Evolutionary conservation across 2,329 filamentous ascomycete genomes (phyloP).

Genomic region (Claviceps monticola): DNA sequence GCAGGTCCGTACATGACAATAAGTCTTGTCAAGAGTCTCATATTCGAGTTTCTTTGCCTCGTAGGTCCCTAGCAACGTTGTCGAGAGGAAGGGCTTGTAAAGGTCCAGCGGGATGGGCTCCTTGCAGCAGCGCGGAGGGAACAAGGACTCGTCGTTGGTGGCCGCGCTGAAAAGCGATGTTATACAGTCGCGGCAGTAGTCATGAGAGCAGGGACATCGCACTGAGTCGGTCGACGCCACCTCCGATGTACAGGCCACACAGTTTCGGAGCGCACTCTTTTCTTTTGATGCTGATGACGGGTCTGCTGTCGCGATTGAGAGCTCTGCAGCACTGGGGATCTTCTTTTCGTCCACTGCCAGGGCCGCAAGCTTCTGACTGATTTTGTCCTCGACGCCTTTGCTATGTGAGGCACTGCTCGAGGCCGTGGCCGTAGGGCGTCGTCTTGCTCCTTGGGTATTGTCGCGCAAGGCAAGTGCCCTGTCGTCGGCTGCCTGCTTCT

Average conservation of each 20-base stretch:
- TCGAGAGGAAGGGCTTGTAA: conserved; percentile 22
- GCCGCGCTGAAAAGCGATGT: conserved; percentile 27
- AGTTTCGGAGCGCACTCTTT: not conserved
- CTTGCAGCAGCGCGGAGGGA: conserved; percentile 40
- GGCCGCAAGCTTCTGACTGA: not conserved
- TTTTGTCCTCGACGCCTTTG: not conserved
- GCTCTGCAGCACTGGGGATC: too few species aligned
- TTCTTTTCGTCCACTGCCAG: not conserved
- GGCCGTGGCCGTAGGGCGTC: not conserved
- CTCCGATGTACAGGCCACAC: conserved; percentile 1
- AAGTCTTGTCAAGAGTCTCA: conserved; percentile 31
- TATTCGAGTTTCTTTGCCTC: conserved; percentile 33
- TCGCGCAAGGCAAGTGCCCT: not conserved
- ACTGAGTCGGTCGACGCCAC: not conserved
- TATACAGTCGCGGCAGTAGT: conserved; percentile 39
- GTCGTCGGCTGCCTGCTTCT: not conserved
- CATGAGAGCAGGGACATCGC: conserved; percentile 19
- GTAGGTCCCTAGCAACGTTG: conserved; percentile 22
- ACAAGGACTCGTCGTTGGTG: conserved; percentile 34
- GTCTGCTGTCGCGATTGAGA: too few species aligned
- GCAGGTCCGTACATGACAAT: conserved; percentile 33
- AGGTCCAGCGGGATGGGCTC: conserved; percentile 24
- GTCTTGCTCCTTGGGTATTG: too few species aligned
- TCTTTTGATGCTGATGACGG: too few species aligned
- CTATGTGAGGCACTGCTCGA: not conserved